Percentiles rank a stretch among this genome's conserved stretches.
Conservation (phyloP, 495 filamentous ascomycete species). For the Neurospora hispaniola region DNA sequence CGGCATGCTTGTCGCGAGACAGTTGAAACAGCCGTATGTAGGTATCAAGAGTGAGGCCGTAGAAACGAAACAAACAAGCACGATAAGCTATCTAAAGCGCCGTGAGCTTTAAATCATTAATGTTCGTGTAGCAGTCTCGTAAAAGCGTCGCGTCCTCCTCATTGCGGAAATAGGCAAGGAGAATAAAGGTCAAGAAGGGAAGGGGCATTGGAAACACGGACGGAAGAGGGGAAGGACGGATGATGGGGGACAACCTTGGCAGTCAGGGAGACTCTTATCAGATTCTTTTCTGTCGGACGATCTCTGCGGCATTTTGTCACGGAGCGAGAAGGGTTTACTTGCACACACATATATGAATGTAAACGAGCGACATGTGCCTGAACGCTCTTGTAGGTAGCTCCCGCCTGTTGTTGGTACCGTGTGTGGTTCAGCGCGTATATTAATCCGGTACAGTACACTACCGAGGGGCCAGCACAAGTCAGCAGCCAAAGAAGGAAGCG, state of each 20-base stretch:
- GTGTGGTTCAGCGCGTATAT: background rate
- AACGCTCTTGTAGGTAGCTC: background rate
- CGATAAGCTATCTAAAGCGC: background rate
- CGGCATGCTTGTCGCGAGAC: background rate
- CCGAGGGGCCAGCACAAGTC: background rate
- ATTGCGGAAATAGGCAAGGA: background rate
- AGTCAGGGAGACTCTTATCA: conserved; percentile 28
- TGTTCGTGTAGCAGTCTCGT: background rate
- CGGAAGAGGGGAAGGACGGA: background rate
- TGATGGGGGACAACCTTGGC: conserved; percentile 9
- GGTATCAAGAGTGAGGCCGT: background rate
- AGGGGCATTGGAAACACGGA: background rate
- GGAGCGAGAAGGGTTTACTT: background rate
- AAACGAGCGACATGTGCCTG: background rate
- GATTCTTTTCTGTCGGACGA: conserved; percentile 16
- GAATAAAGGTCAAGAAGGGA: background rate
- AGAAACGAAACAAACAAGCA: background rate
- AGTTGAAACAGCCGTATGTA: background rate
- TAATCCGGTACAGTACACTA: background rate
- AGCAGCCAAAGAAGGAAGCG: background rate
- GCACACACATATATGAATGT: background rate
- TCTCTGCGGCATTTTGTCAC: conserved; percentile 20
- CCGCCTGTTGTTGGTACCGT: background rate
- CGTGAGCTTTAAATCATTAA: background rate
- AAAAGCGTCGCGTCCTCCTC: background rate